These are phyloP conservation scores for Acanthamoeba lenticulata DNA, from an alignment of 208 protist genomes.

Conservation along the genomic window DNA sequence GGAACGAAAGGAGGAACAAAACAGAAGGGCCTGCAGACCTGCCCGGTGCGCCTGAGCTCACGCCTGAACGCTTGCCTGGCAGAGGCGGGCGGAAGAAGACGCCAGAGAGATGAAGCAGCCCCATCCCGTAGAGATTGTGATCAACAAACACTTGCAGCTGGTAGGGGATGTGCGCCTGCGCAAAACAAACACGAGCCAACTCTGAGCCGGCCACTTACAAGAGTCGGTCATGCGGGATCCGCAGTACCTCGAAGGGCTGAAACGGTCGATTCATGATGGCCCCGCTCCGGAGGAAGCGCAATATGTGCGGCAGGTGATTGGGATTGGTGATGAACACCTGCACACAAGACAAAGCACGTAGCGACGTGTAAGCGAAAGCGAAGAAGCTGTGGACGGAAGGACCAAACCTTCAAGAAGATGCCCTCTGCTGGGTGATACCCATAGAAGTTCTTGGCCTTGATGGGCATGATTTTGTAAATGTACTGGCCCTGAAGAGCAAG, in stretches of 20 bases:
- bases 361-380: too few species aligned
- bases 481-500: constrained; percentile 63
- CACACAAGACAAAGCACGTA: background rate
- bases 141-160: constrained; percentile 88
- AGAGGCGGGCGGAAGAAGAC: constrained; percentile 76
- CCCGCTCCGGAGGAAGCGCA: constrained; percentile 76
- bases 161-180: constrained; percentile 87
- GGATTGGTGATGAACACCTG: constrained; percentile 75
- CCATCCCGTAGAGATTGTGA: constrained; percentile 88
- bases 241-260: constrained; percentile 76
- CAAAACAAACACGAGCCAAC: too few species aligned
- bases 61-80: background rate
- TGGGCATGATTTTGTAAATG: constrained; percentile 64
- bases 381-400: background rate
- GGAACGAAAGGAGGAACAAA: background rate
- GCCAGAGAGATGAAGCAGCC: constrained; percentile 71
- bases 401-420: constrained; percentile 84
- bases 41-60: background rate
- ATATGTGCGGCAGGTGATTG: constrained; percentile 70
- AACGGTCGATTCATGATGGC: constrained; percentile 74
- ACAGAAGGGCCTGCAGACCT: background rate
- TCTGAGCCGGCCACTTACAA: background rate
- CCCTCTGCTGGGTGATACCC: constrained; percentile 76
- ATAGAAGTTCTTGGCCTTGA: constrained; percentile 81
- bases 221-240: background rate